Evolutionary conservation across 2,329 filamentous ascomycete genomes (phyloP), one percentile per base, ranked within the genome.

Genomic region (Oidium heveae): DNA sequence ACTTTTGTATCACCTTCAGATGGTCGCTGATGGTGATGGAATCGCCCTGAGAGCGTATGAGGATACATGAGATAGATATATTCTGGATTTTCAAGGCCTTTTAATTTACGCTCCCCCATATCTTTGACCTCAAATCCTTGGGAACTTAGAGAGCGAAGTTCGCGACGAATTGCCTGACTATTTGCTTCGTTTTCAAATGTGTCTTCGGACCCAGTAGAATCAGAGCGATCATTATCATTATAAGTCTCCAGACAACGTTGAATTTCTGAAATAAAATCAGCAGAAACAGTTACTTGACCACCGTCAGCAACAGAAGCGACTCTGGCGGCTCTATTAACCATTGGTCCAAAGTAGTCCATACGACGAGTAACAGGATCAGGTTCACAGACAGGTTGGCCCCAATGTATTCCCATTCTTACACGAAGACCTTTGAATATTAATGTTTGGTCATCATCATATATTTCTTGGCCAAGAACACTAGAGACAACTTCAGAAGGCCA

Each of bases 331-430:
- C 93, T 88, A 69, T 98, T 98, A 63, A 98, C 91, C 87, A 98
- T 98, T 15, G 91, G 91, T 0, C 91, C 91, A 65, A 96, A 98
- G 69, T 98, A 98, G 63, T 98, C 91, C 91, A 98, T 98, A 58
- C 91, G 86, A 56, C 88, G 83, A 1, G 91, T 98, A 52, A 98
- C 88, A 0, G 91, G 91, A 67, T 98, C 91, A 52, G 83, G 84
- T 67, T 98, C 91, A 65, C 87, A 94, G 62, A 98, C 87, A 6
- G 89, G 91, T 57, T 84, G 80, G 60, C 91, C 91, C 77, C 84
- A 98, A 67, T 98, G 91, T 57, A 94, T 86, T 62, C 91, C 91
- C 91, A 98, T 98, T 56, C 91, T 79, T 44, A 98, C 91, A 12
- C 88, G 95, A 54, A 98, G 70, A 57, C 91, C 91, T 58, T 85